Conservation (phyloP, 1,284 basidiomycete species). For the Phlebopus sp. region DNA sequence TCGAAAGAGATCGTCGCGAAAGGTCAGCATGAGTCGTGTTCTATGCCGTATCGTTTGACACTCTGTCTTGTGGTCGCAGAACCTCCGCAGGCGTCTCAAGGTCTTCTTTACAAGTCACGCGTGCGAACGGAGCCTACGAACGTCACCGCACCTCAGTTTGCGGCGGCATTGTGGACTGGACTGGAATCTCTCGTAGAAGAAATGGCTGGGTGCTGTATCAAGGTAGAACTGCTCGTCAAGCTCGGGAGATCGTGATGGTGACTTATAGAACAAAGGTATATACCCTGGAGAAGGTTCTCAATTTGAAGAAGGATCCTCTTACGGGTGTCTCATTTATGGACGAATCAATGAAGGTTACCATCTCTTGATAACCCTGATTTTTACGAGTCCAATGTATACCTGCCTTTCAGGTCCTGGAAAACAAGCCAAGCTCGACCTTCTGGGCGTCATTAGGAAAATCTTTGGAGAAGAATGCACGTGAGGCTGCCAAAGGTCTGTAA, state of each 20-base stretch:
- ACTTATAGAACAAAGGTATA: slow-evolving; percentile 62
- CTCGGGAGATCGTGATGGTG: background rate
- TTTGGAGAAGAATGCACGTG: slow-evolving; percentile 77
- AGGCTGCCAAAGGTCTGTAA: slow-evolving; percentile 66
- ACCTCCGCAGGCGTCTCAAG: slow-evolving; percentile 31
- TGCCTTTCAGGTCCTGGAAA: slow-evolving; percentile 66
- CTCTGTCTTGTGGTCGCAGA: slow-evolving; percentile 18
- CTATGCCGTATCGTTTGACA: slow-evolving; percentile 3
- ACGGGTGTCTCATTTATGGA: slow-evolving; percentile 84
- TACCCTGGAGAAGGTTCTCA: slow-evolving; percentile 90
- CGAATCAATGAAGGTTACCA: slow-evolving; percentile 81
- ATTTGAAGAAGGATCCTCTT: slow-evolving; percentile 79
- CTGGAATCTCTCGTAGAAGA: slow-evolving; percentile 85
- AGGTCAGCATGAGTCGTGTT: slow-evolving; percentile 44
- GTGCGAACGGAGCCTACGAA: slow-evolving; percentile 84
- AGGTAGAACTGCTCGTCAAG: slow-evolving; percentile 45
- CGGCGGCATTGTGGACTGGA: slow-evolving; percentile 76
- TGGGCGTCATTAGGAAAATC: slow-evolving; percentile 84
- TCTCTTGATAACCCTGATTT: background rate
- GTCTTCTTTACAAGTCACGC: slow-evolving; percentile 69
- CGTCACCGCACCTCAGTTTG: slow-evolving; percentile 79
- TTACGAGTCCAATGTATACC: background rate
- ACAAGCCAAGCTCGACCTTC: slow-evolving; percentile 86
- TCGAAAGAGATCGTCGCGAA: slow-evolving; percentile 78
- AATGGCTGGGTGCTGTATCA: slow-evolving; percentile 87